Evolutionary conservation across 192 early-diverging fungal species (phyloP), one percentile per base, ranked within the genome.

Genomic region (Borealophlyctis nickersoniae): DNA sequence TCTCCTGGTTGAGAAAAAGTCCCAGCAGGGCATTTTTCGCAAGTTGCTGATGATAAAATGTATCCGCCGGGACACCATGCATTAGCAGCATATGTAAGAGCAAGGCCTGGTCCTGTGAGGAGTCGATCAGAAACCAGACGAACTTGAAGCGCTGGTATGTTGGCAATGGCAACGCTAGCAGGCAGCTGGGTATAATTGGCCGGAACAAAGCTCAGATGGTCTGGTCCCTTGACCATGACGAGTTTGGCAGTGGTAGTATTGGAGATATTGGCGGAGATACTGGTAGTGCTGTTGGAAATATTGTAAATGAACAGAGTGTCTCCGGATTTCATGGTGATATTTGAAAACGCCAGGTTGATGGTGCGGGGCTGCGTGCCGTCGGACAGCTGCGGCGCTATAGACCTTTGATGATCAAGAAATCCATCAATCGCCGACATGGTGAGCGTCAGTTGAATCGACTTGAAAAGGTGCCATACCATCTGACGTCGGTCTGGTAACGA

Each of bases 51-150:
- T 19, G 39, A 45, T 16, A 66, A 36, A 28, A 39, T 16, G 39
- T 66, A 66, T 30, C 65, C 65, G 5, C 55, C 55, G 0, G 65
- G 65, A 58, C 65, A 66, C 4, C 36, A 26, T 33, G 34, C 29
- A 49, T 66, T 35, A 30, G 36, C 27, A 0, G 65, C 50, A 56
- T 58, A 66, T 14, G 31, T 16, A 16, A 66, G 2, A 4, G 1
- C 33, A 16, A 66, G 1, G 1, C 65, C 56, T 2, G 31, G 7
- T 31, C 65, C 65, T 22, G 54, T 51, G 28, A 58, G 2, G 5
- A 56, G 55, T 19, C 55, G 36, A 28, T 58, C 27, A 9, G 55
- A 7, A 9, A 33, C 32, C 26, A 66, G 33, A 11, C 31, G 55
- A 5, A 66, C 30, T 0, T n/a, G n/a, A 2, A 66, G 29, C 9